phyloP scores from a whole-genome alignment of 441 rosid species.

The Populus hybrid region DNA sequence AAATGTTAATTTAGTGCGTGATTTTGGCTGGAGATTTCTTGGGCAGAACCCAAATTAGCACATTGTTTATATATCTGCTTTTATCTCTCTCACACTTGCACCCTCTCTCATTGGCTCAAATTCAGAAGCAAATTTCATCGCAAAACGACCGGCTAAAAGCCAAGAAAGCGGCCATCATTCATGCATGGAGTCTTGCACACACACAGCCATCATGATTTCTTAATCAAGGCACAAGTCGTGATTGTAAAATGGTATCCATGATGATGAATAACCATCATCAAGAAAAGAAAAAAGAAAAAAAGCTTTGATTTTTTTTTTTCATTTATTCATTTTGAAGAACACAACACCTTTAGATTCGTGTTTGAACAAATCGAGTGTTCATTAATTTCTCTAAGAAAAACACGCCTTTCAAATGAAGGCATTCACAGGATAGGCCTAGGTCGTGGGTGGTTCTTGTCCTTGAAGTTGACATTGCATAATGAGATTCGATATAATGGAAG shows the following conservation, averaged over 20 bases:
- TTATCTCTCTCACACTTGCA: not conserved
- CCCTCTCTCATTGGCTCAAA: not conserved
- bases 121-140: not conserved
- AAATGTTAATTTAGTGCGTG: not conserved
- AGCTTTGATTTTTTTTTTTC: not conserved
- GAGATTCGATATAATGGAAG: slow-evolving; percentile 13
- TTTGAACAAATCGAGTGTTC: slow-evolving; percentile 7
- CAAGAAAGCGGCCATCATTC: not conserved
- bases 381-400: not conserved
- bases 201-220: not conserved
- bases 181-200: not conserved
- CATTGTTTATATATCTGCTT: too few relatives aligned
- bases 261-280: not conserved
- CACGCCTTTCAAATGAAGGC: not conserved
- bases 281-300: not conserved
- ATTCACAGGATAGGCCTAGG: not conserved
- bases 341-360: slow-evolving; percentile 20
- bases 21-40: not conserved
- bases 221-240: not conserved
- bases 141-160: not conserved
- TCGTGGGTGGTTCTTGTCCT: not conserved
- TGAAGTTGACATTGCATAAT: slow-evolving; percentile 14
- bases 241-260: not conserved
- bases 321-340: not conserved
- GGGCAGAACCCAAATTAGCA: not conserved